Evolutionary conservation across 495 filamentous ascomycete species (phyloP), one percentile per base, ranked within the genome.

Genomic region (Talaromyces adpressus): DNA sequence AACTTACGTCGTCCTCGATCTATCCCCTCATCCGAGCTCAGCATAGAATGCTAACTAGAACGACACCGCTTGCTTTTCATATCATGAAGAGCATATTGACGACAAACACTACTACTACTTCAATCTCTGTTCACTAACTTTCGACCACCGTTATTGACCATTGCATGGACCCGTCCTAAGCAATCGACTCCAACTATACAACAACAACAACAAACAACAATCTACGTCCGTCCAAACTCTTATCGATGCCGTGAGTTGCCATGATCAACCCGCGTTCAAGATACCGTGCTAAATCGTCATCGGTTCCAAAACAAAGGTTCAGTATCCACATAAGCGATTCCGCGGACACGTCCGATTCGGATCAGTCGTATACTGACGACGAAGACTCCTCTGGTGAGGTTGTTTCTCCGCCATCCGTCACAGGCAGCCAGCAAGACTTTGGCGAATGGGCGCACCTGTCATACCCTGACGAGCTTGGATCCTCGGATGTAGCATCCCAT

Each of bases 401-500:
- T 45, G 72, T 81, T 29, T 79, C 79, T 23, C 71, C 74, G 9
- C 73, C 75, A 65, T 82, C 77, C 47, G 74, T 69, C 52, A 64
- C 70, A 62, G 82, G 74, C 64, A 85, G 81, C 73, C 79, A 82
- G 75, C 75, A 82, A 53, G 72, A 65, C 25, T 80, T 85, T 30
- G 80, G 77, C 62, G 82, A 85, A 67, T 84, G 84, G 70, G 78
- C 80, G 63, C 69, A 77, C 61, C 64, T 80, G 61, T 58, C 77
- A 62, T 82, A 82, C 65, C 79, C 78, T 63, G 87, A 87, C 69
- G 90, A 93, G 67, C 75, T 94, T 67, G 86, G 88, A 59, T 89
- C 90, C 23, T 89, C 87, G 39, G 91, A 95, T 77, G 93, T 91
- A n/a, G 91, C 91, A 29, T 93, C 86, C 65, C 79, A 85, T 63